Base-by-base conservation (phyloP, 805 yeast species). In the Metschnikowia kofuensis region DNA sequence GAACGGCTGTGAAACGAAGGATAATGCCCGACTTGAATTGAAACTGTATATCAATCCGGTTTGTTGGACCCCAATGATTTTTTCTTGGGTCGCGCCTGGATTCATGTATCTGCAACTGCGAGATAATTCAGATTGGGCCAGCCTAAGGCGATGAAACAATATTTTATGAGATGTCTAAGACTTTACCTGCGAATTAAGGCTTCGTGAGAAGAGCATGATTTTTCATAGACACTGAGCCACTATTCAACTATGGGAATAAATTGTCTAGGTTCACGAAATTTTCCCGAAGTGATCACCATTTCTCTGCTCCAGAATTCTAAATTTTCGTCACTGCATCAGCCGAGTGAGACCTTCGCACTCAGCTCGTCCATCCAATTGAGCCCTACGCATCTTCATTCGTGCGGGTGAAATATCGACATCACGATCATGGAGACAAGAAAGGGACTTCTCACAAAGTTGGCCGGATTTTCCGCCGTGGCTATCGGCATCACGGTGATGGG, bases 381-480 rank as follows among this genome's bases (percentile, higher is more conserved):
- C 38, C 30, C 4, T 12, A 34, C n/a, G 5, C 14, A 2, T 34
- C 15, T 7, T 34, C 14, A 13, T 5, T 34, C 4, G n/a, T 13
- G 14, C 36, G 36, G 2, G n/a, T 7, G 11, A 34, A 8, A 8
- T 13, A 5, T 12, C 8, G 36, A 34, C 32, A 34, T 30, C 42
- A 48, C 27, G 30, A 45, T 8, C 29, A 66, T 65, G 56, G 77
- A 72, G 55, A 71, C 76, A 2, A 63, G 67, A 53, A 62, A 50
- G 47, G 74, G 75, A 8, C 55, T 73, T 16, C 44, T 68, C 28
- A 60, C 58, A 29, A 72, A 72, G 53, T 57, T 72, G 15, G 74
- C 68, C 0, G 43, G 67, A 1, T 68, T 68, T 47, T 57, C 63
- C 1, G 62, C 56, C 26, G 51, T 58, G 8, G 76, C 75, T 41